A percentile compares a stretch with the other conserved stretches of the same genome.
phyloP scores from a whole-genome alignment of 441 rosid species.

The Raphanus hybrid region DNA sequence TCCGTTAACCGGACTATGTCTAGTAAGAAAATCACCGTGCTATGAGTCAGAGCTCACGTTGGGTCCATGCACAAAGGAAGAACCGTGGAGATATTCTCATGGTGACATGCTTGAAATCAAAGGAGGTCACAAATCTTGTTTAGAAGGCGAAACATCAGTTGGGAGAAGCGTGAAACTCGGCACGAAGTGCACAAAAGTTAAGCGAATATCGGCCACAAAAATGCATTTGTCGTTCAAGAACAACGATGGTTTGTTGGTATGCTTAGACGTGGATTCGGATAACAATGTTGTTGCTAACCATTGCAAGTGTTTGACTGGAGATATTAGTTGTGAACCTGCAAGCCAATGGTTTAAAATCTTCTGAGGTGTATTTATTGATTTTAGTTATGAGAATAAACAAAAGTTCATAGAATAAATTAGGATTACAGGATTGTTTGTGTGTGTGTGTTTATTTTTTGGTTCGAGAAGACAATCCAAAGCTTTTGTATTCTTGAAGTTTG shows the following conservation, averaged over 20 bases:
- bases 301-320: constrained; percentile 70
- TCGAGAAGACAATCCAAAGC: background rate
- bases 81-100: constrained; percentile 67
- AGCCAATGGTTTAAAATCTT: constrained; percentile 82
- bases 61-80: constrained; percentile 70
- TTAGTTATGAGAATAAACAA: background rate
- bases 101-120: constrained; percentile 47
- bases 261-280: constrained; percentile 67
- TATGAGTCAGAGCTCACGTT: constrained; percentile 48
- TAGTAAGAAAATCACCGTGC: constrained; percentile 46
- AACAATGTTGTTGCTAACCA: constrained; percentile 52
- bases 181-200: constrained; percentile 61
- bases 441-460: background rate
- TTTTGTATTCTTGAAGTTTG: constrained; percentile 9
- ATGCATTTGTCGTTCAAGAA: constrained; percentile 71
- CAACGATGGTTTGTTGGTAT: constrained; percentile 49
- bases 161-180: constrained; percentile 58
- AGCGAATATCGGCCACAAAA: constrained; percentile 66
- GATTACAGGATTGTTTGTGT: background rate
- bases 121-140: constrained; percentile 54
- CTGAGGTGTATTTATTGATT: background rate
- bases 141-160: constrained; percentile 51
- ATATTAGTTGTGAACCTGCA: constrained; percentile 64
- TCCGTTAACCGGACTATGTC: constrained; percentile 73
- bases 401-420: background rate